Evolutionary conservation across 208 protist genomes (phyloP).

Genomic region (Herpetomonas samuelpessoai): DNA sequence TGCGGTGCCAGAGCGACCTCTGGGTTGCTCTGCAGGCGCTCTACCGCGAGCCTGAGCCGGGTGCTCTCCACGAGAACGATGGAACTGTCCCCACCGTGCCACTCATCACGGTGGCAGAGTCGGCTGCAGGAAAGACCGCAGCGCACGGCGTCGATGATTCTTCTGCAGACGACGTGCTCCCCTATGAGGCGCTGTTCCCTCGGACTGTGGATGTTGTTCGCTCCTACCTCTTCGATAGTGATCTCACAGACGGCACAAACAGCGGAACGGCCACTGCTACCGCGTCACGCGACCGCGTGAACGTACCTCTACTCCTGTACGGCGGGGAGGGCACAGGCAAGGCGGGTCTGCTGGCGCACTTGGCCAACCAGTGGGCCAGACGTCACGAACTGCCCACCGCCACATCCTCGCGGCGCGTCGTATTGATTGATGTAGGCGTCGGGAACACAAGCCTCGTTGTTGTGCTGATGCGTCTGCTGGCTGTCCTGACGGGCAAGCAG

Average conservation of each 20-base stretch:
- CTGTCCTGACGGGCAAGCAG: constrained; percentile 2
- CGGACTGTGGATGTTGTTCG: not conserved
- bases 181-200: not conserved
- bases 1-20: constrained; percentile 79
- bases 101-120: too few species aligned
- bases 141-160: not conserved
- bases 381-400: constrained; percentile 20
- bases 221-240: constrained; percentile 37
- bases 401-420: constrained; percentile 18
- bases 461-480: constrained; percentile 58
- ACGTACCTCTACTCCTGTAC: constrained; percentile 69
- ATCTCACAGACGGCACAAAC: constrained; percentile 5
- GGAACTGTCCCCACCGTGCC: too few species aligned
- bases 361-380: constrained; percentile 17
- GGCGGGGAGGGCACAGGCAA: constrained; percentile 59
- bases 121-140: too few species aligned
- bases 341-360: constrained; percentile 46
- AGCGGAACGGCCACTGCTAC: too few species aligned
- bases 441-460: constrained; percentile 48
- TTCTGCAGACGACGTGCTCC: not conserved
- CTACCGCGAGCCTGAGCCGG: not conserved
- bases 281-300: constrained; percentile 19
- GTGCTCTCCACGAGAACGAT: not conserved
- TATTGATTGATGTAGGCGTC: constrained; percentile 31
- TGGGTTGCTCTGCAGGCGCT: constrained; percentile 29